Evolutionary conservation across 2,329 filamentous ascomycete species (phyloP).

Genomic region (Neopestalotiopsis rosae): DNA sequence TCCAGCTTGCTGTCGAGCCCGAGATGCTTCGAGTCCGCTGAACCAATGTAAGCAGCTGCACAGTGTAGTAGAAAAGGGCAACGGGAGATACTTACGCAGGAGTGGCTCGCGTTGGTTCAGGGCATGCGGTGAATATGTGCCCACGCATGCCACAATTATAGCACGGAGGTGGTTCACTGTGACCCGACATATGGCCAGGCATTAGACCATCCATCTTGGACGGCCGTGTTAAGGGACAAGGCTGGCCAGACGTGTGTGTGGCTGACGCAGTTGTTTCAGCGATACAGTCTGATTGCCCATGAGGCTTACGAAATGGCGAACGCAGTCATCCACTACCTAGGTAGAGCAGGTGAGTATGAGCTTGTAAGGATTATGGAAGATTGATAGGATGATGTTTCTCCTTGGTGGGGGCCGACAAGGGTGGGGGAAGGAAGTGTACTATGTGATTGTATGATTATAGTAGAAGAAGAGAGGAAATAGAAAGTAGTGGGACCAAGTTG

Average conservation of each 20-base stretch:
- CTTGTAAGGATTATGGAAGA: neutral
- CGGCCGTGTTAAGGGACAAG: neutral
- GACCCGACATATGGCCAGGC: constrained; percentile 32
- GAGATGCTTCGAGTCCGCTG: constrained; percentile 37
- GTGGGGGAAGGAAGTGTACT: neutral
- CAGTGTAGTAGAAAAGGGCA: neutral
- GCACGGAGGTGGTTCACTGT: constrained; percentile 33
- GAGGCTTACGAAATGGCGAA: neutral
- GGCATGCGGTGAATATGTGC: constrained; percentile 39
- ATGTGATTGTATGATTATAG: neutral
- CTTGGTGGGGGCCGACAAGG: neutral
- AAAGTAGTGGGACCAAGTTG: neutral
- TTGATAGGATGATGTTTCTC: neutral
- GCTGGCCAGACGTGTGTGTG: neutral
- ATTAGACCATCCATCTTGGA: constrained; percentile 32
- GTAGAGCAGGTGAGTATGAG: neutral
- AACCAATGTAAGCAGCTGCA: neutral
- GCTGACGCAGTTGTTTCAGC: neutral
- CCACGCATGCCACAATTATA: constrained; percentile 40
- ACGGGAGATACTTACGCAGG: constrained; percentile 35
- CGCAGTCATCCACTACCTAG: neutral
- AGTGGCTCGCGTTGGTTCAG: constrained; percentile 37
- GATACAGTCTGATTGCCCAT: neutral
- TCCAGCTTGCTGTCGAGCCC: constrained; percentile 27
- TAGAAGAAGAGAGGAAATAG: neutral